Evolutionary conservation across 1,284 basidiomycete genomes (phyloP), one percentile per base, ranked within the genome.

Genomic region (Ustilago hordei): DNA sequence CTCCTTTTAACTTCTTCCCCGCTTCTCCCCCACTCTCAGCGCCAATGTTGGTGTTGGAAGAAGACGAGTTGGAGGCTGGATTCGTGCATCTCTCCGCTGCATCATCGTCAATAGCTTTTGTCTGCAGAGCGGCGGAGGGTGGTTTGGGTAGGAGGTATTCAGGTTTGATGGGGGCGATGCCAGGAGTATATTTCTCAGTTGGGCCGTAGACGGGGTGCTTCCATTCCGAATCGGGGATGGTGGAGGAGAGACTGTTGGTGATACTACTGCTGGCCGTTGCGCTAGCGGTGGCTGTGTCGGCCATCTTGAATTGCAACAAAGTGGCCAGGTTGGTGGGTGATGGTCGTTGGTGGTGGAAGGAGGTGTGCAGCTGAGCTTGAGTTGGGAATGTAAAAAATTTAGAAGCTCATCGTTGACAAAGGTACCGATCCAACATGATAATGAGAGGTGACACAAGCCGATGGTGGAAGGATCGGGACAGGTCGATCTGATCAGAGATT

Each of bases 131-230:
- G 36, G 43, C 12, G 38, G 64, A 55, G 8, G 57, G 8, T 2
- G 73, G 64, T 64, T 71, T 75, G 53, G 60, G 64, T 1, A 79
- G 60, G 41, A 79, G 60, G 60, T 60, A 79, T 38, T 79, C 74
- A 17, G 60, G 47, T 38, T 79, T 79, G 67, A 79, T 79, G 12
- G 78, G 78, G 1, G 68, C 74, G 43, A 76, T 71, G 15, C 78
- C 78, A 8, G 78, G 78, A 2, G 74, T 76, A 55, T 79, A 79
- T 9, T 70, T 75, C 55, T 72, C 77, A 3, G 63, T 75, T 2
- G 75, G 63, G 4, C 60, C 64, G 43, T 74, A 74, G 47, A 78
- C 71, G 1, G 75, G 75, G 31, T 70, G 64, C 34, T 78, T 78
- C 75, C 75, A 78, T 11, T 55, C 69, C 8, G 52, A 23, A 0